Percentiles rank a stretch among this genome's conserved stretches.
Evolutionary conservation across 352 stramenopile species (phyloP).

Genomic region (Pythium vanterpoolii): DNA sequence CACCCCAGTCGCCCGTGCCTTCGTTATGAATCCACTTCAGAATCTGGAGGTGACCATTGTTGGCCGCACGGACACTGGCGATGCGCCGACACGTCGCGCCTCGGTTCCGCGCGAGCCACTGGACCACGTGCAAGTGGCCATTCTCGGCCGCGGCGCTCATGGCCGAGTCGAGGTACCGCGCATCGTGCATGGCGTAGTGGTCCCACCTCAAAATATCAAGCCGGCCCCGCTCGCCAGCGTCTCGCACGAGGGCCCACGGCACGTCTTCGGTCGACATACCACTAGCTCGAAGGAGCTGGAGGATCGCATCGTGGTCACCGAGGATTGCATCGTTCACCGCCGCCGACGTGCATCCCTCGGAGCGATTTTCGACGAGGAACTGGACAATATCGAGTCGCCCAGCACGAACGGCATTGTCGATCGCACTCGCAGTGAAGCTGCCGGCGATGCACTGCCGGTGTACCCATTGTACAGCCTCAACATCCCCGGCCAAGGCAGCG

Average conservation of each 20-base stretch:
- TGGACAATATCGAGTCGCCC: conserved; percentile 14
- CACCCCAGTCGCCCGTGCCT: conserved; percentile 18
- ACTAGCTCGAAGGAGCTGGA: conserved; percentile 5
- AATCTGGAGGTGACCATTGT: conserved; percentile 19
- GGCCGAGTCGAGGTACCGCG: conserved; percentile 21
- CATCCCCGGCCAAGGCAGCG: conserved; percentile 5
- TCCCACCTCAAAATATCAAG: conserved; percentile 23
- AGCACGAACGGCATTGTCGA: conserved; percentile 2
- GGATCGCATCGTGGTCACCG: conserved; percentile 12
- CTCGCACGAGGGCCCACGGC: conserved; percentile 15
- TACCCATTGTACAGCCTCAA: conserved; percentile 17
- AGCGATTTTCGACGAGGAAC: conserved; percentile 19
- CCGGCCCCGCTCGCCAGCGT: conserved; percentile 10
- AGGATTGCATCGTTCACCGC: conserved; percentile 18
- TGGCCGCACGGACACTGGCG: conserved; percentile 10
- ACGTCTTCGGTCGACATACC: conserved; percentile 14
- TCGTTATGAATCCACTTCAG: conserved; percentile 22
- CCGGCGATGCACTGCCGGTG: background rate
- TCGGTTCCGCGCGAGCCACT: conserved; percentile 16
- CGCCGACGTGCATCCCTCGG: conserved; percentile 8
- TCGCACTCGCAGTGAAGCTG: conserved; percentile 3
- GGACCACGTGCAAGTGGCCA: conserved; percentile 14
- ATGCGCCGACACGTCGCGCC: conserved; percentile 2
- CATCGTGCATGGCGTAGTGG: conserved; percentile 18
- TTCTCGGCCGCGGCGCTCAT: conserved; percentile 20